Base-by-base conservation (phyloP, 176 grass and related monocot species). In the Phyllostachys edulis region DNA sequence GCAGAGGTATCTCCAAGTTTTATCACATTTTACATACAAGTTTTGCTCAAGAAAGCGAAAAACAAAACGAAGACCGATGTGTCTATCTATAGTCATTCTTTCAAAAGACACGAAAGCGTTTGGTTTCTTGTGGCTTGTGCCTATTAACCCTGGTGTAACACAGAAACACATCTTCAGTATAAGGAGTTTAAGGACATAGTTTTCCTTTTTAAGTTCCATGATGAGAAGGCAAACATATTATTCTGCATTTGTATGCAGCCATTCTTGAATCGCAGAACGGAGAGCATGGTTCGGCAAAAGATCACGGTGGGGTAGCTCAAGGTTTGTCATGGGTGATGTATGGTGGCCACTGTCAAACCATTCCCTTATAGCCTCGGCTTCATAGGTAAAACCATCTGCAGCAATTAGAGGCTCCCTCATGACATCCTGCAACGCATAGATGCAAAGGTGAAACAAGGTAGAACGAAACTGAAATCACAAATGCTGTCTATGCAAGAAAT, bases 331-430 rank as follows among this genome's bases (percentile, higher is more conserved):
- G 38, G 88, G 91, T 51, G 92, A 90, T 37, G 92, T 93, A 37
- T 46, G 75, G 39, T 85, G 78, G 1, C 86, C 86, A 54, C 79
- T 77, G 26, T 80, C 61, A 39, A 93, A 64, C 91, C 91, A 90
- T 75, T 73, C 82, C 79, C 67, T 85, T 79, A 94, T 94, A 67
- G 92, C 88, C 26, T 86, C 76, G 0, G 89, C 92, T 81, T 94
- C 92, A 32, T 91, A 94, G 45, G 88, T 88, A 82, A 94, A 91
- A 61, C 92, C 92, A 84, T 91, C 89, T 39, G 88, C 92, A 46
- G 86, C 88, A 41, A 90, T 80, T 29, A 90, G 80, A 74, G 89
- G 92, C 57, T 94, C 92, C 80, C 71, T 80, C 88, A 94, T 90
- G 21, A 94, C 36, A 85, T 88, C 86, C 92, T 94, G 88, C 80